A percentile compares a stretch with the other conserved stretches of the same genome.
Conservation (phyloP, 768 basidiomycete species). For the Termitomyces sp. region DNA sequence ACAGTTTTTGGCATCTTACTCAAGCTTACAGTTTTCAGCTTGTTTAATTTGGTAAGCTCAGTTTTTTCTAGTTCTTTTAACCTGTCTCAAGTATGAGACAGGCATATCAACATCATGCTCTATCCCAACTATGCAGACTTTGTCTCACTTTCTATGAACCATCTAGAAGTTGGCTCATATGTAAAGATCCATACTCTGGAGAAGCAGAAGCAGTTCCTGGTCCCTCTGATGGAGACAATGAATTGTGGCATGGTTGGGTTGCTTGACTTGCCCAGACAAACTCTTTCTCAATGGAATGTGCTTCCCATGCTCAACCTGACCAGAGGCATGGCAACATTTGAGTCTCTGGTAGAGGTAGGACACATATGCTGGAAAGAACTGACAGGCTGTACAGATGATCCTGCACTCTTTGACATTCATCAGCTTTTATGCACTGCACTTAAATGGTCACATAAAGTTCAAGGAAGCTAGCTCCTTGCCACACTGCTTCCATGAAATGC, state of each 20-base stretch:
- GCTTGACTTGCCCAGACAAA: conserved; percentile 55
- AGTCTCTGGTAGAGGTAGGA: conserved; percentile 31
- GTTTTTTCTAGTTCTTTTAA: conserved; percentile 54
- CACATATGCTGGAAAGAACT: conserved; percentile 30
- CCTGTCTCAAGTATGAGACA: neutral
- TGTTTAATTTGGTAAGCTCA: no score
- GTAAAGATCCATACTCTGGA: conserved; percentile 57
- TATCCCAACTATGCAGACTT: conserved; percentile 81
- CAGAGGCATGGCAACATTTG: conserved; percentile 41
- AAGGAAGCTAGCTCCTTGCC: neutral
- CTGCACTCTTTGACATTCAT: conserved; percentile 22
- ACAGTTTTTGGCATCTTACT: no score
- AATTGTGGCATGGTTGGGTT: conserved; percentile 28
- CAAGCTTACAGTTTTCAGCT: no score
- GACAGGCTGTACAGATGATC: conserved; percentile 24
- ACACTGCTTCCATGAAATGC: neutral
- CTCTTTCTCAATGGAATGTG: conserved; percentile 46
- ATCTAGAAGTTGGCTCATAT: conserved; percentile 81
- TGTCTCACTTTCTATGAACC: conserved; percentile 83
- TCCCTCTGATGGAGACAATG: conserved; percentile 59
- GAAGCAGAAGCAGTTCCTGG: conserved; percentile 60
- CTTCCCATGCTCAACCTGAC: conserved; percentile 73
- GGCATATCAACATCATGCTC: conserved; percentile 54
- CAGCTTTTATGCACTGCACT: conserved; percentile 22
- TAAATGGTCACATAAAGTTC: neutral